These are phyloP conservation scores for Fusarium sp. DNA, from an alignment of 2,329 filamentous ascomycete species.

Conservation along the genomic window DNA sequence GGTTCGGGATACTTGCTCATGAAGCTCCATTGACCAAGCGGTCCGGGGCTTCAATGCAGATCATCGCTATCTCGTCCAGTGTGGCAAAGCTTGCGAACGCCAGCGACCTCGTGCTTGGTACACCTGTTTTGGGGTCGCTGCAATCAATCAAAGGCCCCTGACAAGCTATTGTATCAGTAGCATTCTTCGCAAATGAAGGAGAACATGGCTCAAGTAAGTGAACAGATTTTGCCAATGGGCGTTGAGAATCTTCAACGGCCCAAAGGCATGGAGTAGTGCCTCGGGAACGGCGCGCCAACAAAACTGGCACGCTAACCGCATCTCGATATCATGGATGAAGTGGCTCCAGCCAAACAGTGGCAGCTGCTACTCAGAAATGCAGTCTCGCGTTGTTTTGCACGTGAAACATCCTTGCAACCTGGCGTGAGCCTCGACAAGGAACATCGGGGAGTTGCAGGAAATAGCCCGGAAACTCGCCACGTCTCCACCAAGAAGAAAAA, in stretches of 20 bases:
- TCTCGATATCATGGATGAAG: background rate
- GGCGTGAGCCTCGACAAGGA: background rate
- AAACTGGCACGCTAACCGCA: background rate
- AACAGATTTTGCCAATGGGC: background rate
- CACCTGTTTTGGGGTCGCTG: too few species aligned
- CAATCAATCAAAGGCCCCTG: background rate
- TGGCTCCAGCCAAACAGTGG: too few species aligned
- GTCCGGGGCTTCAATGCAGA: background rate
- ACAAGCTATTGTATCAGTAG: background rate
- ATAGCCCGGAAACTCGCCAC: slow-evolving; percentile 17
- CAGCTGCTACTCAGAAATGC: too few species aligned
- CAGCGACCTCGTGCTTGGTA: background rate
- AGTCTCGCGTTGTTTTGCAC: background rate
- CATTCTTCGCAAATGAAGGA: background rate
- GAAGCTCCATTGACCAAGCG: background rate
- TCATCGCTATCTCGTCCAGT: background rate
- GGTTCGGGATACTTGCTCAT: too few species aligned
- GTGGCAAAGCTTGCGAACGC: background rate
- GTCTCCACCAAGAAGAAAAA: slow-evolving; percentile 7
- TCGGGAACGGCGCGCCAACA: background rate
- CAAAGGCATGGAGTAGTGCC: too few species aligned
- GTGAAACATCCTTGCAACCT: background rate
- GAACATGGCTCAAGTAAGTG: background rate
- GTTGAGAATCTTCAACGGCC: background rate
- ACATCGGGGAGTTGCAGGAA: slow-evolving; percentile 36